phyloP scores from a whole-genome alignment of 345 rosid species.

The Isatis tinctoria region DNA sequence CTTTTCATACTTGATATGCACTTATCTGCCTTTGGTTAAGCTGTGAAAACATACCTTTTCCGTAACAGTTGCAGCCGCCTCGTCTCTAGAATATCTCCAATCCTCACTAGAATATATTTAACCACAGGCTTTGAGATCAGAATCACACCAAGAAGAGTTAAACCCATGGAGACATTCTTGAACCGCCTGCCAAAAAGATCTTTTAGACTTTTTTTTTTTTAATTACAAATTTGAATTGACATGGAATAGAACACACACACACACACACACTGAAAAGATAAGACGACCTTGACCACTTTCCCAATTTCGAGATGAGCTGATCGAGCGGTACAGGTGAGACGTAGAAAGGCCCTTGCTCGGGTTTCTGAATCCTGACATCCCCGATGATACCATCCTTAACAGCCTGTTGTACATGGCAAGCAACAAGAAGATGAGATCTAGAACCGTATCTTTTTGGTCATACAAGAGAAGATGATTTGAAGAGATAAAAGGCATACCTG shows the following conservation, averaged over 20 bases:
- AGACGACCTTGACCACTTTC: constrained; percentile 81
- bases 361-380: constrained; percentile 66
- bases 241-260: background rate
- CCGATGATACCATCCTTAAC: constrained; percentile 72
- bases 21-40: background rate
- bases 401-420: constrained; percentile 42
- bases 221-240: background rate
- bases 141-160: constrained; percentile 61
- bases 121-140: constrained; percentile 57
- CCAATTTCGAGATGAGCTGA: constrained; percentile 65
- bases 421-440: constrained; percentile 9
- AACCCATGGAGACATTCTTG: constrained; percentile 63
- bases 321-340: constrained; percentile 62
- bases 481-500: constrained; percentile 49
- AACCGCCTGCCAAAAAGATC: constrained; percentile 46
- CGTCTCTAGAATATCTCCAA: constrained; percentile 48
- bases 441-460: background rate
- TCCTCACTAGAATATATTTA: constrained; percentile 52
- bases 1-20: background rate
- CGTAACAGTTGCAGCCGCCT: constrained; percentile 43
- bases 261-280: background rate
- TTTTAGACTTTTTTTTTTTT: background rate
- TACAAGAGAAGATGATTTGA: no score
- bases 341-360: constrained; percentile 80
- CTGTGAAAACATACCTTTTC: constrained; percentile 39